Base-by-base conservation (phyloP, 2,329 filamentous ascomycete genomes). In the Chaetomium sp. region DNA sequence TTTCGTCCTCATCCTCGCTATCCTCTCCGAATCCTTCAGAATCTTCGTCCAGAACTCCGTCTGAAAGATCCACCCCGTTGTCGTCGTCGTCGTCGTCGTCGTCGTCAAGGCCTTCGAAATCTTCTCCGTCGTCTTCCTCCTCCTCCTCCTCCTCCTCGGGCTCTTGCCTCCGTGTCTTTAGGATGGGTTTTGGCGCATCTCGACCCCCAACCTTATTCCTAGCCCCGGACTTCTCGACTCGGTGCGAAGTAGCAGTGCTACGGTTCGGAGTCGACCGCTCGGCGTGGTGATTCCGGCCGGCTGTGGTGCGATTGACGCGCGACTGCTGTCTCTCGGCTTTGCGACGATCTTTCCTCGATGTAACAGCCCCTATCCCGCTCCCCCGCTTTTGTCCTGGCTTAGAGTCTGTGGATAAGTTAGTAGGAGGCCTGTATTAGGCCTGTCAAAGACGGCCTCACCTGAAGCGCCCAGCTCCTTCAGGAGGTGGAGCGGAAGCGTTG, bases 271-370 rank as follows among this genome's bases (percentile, higher is more conserved):
- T 42, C 10, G 53, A 27, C 29, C 60, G 68, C 47, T 65, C 63
- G 58, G 21, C 31, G n/a, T 29, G 60, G 49, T 67, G 31, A 45
- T 54, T 63, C 57, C 60, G 62, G 45, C 69, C 60, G 23, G 71
- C 71, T 12, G 72, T 65, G 54, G 73, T 71, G n/a, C 74, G 70
- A 16, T 79, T 79, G 31, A 75, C 72, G 74, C 85, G 90, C 75
- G 87, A 90, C 70, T 85, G 80, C 25, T 80, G 78, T 62, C 90
- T 83, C 70, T 90, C 86, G 19, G 83, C 83, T 73, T 88, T 91
- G 63, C 90, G 84, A 65, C 85, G 83, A 61, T 90, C 87, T 78
- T 90, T 91, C 69, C 89, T 82, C 1, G 72, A 70, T 51, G 68
- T 50, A 0, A 54, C 69, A 67, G 63, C 70, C 9, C 25, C 63